Conservation (phyloP, 1,284 basidiomycete genomes). For the Salmacisia buchloeana region DNA sequence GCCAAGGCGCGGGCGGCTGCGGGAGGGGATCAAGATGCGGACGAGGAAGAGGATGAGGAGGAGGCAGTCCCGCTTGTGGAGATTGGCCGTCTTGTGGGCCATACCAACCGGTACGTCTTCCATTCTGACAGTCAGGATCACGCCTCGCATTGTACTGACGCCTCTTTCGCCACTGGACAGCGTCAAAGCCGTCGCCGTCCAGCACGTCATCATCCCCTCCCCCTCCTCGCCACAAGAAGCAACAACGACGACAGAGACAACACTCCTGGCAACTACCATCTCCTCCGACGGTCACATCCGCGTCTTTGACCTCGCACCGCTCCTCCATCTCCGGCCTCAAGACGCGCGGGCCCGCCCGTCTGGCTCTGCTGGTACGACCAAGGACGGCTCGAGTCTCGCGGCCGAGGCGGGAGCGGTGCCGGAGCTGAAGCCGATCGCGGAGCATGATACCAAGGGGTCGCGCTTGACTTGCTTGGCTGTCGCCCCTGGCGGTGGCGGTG, state of each 20-base stretch:
- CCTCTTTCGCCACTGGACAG: conserved; percentile 4
- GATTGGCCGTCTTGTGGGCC: conserved; percentile 37
- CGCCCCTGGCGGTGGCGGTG: conserved; percentile 24
- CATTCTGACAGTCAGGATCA: background rate
- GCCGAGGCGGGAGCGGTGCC: conserved; percentile 8
- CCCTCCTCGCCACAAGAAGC: background rate
- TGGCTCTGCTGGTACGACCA: no score
- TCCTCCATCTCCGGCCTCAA: conserved; percentile 14
- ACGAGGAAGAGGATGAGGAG: conserved; percentile 12
- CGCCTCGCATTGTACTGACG: background rate
- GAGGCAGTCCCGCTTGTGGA: conserved; percentile 23
- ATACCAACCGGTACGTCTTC: conserved; percentile 38
- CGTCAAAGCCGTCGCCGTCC: conserved; percentile 22
- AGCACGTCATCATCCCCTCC: conserved; percentile 18
- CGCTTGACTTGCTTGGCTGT: conserved; percentile 43
- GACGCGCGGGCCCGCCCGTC: no score
- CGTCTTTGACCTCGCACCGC: conserved; percentile 33
- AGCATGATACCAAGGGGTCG: conserved; percentile 41
- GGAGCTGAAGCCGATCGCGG: conserved; percentile 23
- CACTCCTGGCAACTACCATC: conserved; percentile 31
- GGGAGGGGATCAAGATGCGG: conserved; percentile 17
- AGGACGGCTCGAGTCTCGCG: background rate
- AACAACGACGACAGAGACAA: conserved; percentile 3
- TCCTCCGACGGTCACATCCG: conserved; percentile 47
- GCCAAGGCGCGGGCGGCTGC: conserved; percentile 8